These are phyloP conservation scores for Suhomyces faveliae DNA, from an alignment of 805 yeast genomes.

Conservation along the genomic window DNA sequence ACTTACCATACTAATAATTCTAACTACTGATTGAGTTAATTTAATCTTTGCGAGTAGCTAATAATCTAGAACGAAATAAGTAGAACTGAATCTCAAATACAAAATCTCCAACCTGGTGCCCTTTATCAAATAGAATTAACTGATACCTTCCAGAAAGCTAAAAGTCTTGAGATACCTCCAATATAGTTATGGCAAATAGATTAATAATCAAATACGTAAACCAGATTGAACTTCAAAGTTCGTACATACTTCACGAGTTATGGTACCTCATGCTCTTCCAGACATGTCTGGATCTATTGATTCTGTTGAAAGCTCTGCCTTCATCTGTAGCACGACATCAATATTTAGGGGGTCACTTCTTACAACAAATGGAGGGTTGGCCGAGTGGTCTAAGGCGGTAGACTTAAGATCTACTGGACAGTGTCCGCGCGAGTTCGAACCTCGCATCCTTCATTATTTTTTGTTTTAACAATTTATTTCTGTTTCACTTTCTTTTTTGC, in stretches of 20 bases:
- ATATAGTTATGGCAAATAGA: background rate
- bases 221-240: too few relatives aligned
- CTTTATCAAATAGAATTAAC: background rate
- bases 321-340: too few relatives aligned
- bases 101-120: too few relatives aligned
- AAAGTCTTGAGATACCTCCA: background rate
- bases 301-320: too few relatives aligned
- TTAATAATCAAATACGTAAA: constrained; percentile 9
- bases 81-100: too few relatives aligned
- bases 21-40: background rate
- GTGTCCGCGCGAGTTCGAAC: constrained; percentile 55
- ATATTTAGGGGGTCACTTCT: background rate
- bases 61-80: background rate
- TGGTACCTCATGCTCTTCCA: too few relatives aligned
- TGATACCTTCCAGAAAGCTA: too few relatives aligned
- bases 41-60: background rate
- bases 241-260: too few relatives aligned
- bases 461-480: constrained; percentile 9
- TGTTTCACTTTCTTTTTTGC: background rate
- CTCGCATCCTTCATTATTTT: constrained; percentile 49
- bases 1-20: background rate
- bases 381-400: constrained; percentile 55
- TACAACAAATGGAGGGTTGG: constrained; percentile 41
- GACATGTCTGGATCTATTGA: too few relatives aligned
- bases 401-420: constrained; percentile 51